A percentile compares a stretch with the other conserved stretches of the same genome.
Evolutionary conservation across 805 yeast species (phyloP).

Genomic region (Cyberlindnera euphorbiiphila): DNA sequence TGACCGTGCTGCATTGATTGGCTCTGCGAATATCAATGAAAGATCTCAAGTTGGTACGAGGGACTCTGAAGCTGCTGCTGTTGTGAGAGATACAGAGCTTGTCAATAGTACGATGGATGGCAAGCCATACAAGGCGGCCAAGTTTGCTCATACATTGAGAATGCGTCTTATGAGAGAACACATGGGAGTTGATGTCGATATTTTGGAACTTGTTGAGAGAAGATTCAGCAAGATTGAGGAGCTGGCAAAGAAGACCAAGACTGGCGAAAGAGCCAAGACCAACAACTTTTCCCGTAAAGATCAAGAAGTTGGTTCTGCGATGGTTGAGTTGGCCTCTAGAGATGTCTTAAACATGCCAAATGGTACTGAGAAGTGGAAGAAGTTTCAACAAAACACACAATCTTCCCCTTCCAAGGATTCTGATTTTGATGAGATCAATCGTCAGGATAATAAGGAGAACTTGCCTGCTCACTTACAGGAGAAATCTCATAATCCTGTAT

Average conservation of each 20-base stretch:
- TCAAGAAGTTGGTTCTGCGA: constrained; percentile 47
- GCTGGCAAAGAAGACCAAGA: constrained; percentile 29
- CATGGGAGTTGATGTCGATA: constrained; percentile 88
- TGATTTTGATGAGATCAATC: constrained; percentile 21
- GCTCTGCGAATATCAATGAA: constrained; percentile 96
- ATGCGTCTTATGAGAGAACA: constrained; percentile 96
- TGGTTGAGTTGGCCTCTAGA: constrained; percentile 72
- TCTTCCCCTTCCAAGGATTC: constrained; percentile 18
- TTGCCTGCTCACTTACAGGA: constrained; percentile 24
- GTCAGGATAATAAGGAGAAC: constrained; percentile 23
- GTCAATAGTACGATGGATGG: constrained; percentile 74
- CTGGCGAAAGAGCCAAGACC: constrained; percentile 39
- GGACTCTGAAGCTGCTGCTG: constrained; percentile 91
- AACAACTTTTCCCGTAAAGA: constrained; percentile 35
- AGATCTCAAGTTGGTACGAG: constrained; percentile 92
- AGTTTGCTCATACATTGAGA: constrained; percentile 85
- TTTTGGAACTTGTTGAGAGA: constrained; percentile 76
- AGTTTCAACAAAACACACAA: constrained; percentile 11
- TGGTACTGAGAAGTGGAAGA: constrained; percentile 49
- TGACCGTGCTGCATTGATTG: constrained; percentile 89
- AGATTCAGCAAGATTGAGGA: constrained; percentile 46
- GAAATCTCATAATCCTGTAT: constrained; percentile 18
- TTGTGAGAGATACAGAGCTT: constrained; percentile 78
- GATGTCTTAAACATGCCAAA: constrained; percentile 49
- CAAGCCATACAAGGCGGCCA: constrained; percentile 72